phyloP scores from a whole-genome alignment of 1,139 yeast genomes.

The Kluyveromyces sp. region DNA sequence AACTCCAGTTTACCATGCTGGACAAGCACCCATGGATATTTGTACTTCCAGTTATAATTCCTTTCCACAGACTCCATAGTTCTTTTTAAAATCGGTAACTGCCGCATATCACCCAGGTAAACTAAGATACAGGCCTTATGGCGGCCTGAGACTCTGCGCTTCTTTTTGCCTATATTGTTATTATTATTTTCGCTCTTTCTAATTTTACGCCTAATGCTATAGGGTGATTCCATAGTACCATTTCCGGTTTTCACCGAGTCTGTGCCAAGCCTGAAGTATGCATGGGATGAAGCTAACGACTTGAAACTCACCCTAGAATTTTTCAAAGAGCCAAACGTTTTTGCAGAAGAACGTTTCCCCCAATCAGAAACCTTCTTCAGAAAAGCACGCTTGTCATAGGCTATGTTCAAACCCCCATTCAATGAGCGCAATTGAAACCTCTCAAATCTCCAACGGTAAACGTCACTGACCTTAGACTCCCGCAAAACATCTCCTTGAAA shows the following conservation, averaged over 20 bases:
- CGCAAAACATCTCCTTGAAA: too few relatives aligned
- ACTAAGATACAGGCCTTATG: not conserved
- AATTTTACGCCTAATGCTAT: too few relatives aligned
- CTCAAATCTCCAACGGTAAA: too few relatives aligned
- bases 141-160: not conserved
- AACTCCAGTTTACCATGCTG: not conserved
- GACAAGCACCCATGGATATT: constrained; percentile 3
- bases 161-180: too few relatives aligned
- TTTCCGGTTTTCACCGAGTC: too few relatives aligned
- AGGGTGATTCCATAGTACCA: too few relatives aligned
- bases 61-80: not conserved
- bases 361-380: not conserved
- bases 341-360: not conserved
- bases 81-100: not conserved
- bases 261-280: not conserved
- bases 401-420: too few relatives aligned
- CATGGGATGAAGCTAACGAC: not conserved
- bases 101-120: not conserved
- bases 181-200: too few relatives aligned
- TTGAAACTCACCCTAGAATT: not conserved
- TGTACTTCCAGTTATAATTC: not conserved
- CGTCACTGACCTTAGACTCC: too few relatives aligned
- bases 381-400: too few relatives aligned
- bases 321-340: not conserved
- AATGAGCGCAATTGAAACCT: too few relatives aligned